A percentile compares a stretch with the other conserved stretches of the same genome.
Evolutionary conservation across 208 protist species (phyloP).

Genomic region (Crithidia acanthocephali): DNA sequence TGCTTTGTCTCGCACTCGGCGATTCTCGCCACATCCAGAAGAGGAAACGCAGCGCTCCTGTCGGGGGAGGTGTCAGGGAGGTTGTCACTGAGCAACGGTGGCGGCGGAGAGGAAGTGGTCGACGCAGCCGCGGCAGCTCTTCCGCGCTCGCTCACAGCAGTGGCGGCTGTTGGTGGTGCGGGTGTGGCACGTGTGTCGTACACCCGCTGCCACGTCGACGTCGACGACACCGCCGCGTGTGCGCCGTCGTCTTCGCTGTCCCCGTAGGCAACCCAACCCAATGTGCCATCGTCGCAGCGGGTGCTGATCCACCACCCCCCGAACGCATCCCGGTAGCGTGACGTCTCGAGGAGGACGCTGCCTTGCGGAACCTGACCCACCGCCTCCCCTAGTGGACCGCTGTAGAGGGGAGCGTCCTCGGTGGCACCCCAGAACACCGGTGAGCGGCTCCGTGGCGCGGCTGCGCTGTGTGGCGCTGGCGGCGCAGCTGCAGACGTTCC

Average conservation of each 20-base stretch:
- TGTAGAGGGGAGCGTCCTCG: conserved; percentile 45
- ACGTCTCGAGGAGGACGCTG: conserved; percentile 59
- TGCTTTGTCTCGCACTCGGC: neutral
- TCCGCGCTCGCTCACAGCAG: neutral
- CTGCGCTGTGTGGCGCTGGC: neutral
- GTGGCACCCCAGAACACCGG: conserved; percentile 65
- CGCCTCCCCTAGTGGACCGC: conserved; percentile 67
- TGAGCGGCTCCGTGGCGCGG: conserved; percentile 12
- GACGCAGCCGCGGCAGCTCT: neutral
- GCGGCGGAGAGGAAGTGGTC: neutral
- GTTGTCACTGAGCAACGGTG: neutral
- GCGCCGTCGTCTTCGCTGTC: neutral
- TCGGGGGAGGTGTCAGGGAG: neutral
- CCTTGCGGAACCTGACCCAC: conserved; percentile 51
- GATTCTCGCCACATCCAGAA: neutral
- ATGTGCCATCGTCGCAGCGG: conserved; percentile 38
- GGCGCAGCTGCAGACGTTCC: too few relatives aligned
- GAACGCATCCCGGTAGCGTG: conserved; percentile 70
- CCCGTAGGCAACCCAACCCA: conserved; percentile 45
- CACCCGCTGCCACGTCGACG: conserved; percentile 41
- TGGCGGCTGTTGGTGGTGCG: neutral
- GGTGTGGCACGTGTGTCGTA: conserved; percentile 36
- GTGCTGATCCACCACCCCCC: conserved; percentile 72
- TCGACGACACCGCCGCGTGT: neutral
- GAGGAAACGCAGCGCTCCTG: neutral